Base-by-base conservation (phyloP, 106 monocot species). In the Amphibolis antarctica region DNA sequence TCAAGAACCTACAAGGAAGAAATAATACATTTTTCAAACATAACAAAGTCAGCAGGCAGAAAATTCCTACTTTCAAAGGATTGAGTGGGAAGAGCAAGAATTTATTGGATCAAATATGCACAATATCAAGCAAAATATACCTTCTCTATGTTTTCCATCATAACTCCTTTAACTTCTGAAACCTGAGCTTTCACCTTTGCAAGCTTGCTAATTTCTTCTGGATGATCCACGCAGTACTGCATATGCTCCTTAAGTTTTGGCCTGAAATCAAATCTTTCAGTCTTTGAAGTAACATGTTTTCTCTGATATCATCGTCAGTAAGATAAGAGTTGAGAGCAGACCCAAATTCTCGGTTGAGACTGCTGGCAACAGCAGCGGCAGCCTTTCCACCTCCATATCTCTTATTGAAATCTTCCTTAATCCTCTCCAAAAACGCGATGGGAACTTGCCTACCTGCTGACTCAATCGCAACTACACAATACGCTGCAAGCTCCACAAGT, bases 121-220 rank as follows among this genome's bases (percentile, higher is more conserved):
- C n/a, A n/a, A n/a, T n/a, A n/a, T n/a, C n/a, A n/a, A n/a, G n/a
- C n/a, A 70, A 45, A 9, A 12, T 60, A 45, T 43, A 84, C 83
- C 77, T 84, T 80, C 46, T 84, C 83, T 54, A 84, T 84, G 47
- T 84, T 84, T 74, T 84, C 77, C 83, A 84, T 80, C 83, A 84
- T 79, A 27, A 84, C 79, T 62, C 83, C 83, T 74, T 84, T 84
- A 9, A 84, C 79, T 44, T 80, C 79, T 5, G 79, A 70, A 20
- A 84, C 83, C 65, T 84, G 83, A 53, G 79, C 79, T 43, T 83
- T 83, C 43, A 83, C 79, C 55, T 83, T 83, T 0, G 75, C 63
- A 31, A 83, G 72, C 76, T 83, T 83, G 60, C 66, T 83, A 18
- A 79, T 76, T 66, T 79, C 83, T 29, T 83, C 83, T 14, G 76